A percentile compares a stretch with the other conserved stretches of the same genome.
Conservation (phyloP, 768 basidiomycete genomes). For the Termitomyces sp. region DNA sequence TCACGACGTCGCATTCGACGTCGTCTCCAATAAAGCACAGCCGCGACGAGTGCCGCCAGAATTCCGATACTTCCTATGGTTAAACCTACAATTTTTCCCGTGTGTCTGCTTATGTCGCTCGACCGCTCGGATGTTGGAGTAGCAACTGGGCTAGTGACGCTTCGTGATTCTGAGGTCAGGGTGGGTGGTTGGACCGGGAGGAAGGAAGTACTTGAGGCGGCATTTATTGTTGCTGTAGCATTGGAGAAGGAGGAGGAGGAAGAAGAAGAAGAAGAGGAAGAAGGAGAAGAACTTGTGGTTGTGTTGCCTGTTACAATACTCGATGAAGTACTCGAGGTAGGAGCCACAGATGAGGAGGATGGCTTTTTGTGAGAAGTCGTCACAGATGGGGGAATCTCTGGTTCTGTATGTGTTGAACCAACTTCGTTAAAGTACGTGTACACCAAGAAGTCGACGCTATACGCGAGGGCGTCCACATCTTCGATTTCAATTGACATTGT, state of each 20-base stretch:
- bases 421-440: no score
- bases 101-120: not conserved
- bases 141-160: not conserved
- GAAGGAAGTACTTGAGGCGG: not conserved
- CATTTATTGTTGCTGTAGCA: not conserved
- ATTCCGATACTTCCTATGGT: not conserved
- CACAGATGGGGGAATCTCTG: no score
- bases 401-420: fast-evolving
- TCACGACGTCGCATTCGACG: not conserved
- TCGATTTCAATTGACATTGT: not conserved
- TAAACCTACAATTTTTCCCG: not conserved
- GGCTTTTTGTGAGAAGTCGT: not conserved
- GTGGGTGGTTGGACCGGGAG: not conserved
- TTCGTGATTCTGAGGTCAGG: not conserved
- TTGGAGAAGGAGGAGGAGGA: no score
- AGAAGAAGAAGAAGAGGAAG: not conserved
- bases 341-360: not conserved
- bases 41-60: not conserved
- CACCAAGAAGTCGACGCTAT: not conserved
- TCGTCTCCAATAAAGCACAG: not conserved
- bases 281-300: not conserved
- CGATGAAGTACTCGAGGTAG: no score
- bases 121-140: not conserved
- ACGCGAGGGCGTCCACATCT: not conserved
- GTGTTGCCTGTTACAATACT: not conserved